Evolutionary conservation across 768 basidiomycete genomes (phyloP).

Genomic region (Pulveroboletus ravenelii): DNA sequence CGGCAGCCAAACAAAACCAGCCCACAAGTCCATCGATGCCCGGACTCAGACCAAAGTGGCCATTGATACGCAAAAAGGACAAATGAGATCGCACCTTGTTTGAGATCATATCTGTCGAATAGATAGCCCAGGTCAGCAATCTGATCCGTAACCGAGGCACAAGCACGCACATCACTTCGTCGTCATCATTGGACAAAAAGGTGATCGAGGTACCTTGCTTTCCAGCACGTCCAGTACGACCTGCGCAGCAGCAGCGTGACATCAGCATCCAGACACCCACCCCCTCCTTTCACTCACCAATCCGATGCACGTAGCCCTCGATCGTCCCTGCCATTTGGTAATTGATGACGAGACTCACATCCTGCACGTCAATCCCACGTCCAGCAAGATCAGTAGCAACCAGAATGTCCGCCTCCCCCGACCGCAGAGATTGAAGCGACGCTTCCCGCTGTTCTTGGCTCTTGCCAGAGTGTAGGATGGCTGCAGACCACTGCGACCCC

Average conservation of each 20-base stretch:
- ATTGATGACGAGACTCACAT: constrained; percentile 94
- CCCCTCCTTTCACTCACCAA: constrained; percentile 63
- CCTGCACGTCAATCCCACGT: constrained; percentile 97
- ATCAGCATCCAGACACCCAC: neutral
- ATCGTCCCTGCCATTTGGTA: constrained; percentile 97
- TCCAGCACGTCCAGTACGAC: constrained; percentile 96
- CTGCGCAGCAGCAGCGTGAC: constrained; percentile 36
- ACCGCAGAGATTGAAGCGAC: constrained; percentile 79
- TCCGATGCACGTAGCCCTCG: constrained; percentile 96
- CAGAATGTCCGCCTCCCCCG: constrained; percentile 80
- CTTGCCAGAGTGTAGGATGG: constrained; percentile 95
- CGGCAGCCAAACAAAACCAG: neutral
- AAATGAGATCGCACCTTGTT: constrained; percentile 59
- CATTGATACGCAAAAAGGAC: neutral
- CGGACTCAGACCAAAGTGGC: neutral
- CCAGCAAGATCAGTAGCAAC: constrained; percentile 98
- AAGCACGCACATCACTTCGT: constrained; percentile 85
- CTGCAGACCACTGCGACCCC: constrained; percentile 78
- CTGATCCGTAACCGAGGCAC: neutral
- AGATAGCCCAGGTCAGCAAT: constrained; percentile 6
- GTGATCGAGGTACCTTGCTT: constrained; percentile 93
- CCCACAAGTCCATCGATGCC: neutral
- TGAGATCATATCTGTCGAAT: constrained; percentile 80
- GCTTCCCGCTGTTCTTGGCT: constrained; percentile 97
- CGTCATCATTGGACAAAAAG: constrained; percentile 93